Conservation (phyloP, 2,329 filamentous ascomycete species). For the Rugonectria rugulosa region DNA sequence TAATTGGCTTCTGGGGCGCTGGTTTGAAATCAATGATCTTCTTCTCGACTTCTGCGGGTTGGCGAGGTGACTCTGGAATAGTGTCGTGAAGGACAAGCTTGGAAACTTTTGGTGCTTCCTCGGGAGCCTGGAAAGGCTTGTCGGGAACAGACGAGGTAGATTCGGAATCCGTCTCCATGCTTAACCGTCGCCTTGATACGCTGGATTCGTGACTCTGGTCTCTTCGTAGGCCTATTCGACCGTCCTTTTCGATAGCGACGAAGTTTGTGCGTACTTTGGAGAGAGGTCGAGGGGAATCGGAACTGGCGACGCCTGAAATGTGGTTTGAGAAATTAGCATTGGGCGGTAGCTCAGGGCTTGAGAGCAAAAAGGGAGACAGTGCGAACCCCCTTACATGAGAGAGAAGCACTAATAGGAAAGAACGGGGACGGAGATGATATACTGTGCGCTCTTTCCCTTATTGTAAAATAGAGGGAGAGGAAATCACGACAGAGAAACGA, state of each 20-base stretch:
- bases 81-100: conserved; percentile 46
- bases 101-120: conserved; percentile 35
- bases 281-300: conserved; percentile 68
- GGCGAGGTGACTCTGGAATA: conserved; percentile 52
- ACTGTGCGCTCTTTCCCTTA: conserved; percentile 20
- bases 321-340: conserved; percentile 34
- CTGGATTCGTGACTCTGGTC: conserved; percentile 49
- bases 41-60: conserved; percentile 30
- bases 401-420: conserved; percentile 2
- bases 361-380: conserved; percentile 22
- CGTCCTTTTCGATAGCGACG: conserved; percentile 74
- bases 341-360: conserved; percentile 10
- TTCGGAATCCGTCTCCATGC: conserved; percentile 45
- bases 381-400: conserved; percentile 18
- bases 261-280: conserved; percentile 81
- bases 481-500: conserved; percentile 19
- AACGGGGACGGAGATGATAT: conserved; percentile 4
- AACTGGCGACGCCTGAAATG: conserved; percentile 43
- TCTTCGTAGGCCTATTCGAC: conserved; percentile 60
- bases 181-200: conserved; percentile 46
- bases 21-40: conserved; percentile 28
- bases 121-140: conserved; percentile 41
- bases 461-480: no score
- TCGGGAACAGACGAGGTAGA: conserved; percentile 48
- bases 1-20: conserved; percentile 42